Conservation (phyloP, 352 stramenopile genomes). For the Globisporangium canariense region DNA sequence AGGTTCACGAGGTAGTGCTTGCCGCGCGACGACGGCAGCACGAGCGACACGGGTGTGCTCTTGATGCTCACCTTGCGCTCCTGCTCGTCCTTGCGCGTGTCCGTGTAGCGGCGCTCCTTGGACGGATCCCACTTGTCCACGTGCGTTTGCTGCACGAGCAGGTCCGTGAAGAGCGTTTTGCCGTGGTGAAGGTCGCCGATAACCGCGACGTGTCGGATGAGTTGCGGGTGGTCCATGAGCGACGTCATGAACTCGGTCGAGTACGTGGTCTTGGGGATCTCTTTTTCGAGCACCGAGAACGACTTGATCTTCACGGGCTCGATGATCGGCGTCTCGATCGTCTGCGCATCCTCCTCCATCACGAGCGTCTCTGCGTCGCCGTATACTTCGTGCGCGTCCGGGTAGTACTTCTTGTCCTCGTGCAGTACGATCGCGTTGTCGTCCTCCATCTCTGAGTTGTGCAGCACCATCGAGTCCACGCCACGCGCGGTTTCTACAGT, state of each 20-base stretch:
- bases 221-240: slow-evolving; percentile 86
- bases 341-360: slow-evolving; percentile 98
- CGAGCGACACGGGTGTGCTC: slow-evolving; percentile 93
- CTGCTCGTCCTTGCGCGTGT: slow-evolving; percentile 97
- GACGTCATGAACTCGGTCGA: slow-evolving; percentile 86
- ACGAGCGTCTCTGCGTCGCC: slow-evolving; percentile 96
- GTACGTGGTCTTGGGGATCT: slow-evolving; percentile 83
- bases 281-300: slow-evolving; percentile 89
- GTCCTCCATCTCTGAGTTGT: slow-evolving; percentile 52
- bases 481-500: slow-evolving; percentile 21
- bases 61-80: slow-evolving; percentile 96
- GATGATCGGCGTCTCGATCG: slow-evolving; percentile 98
- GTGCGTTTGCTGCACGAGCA: slow-evolving; percentile 90
- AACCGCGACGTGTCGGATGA: slow-evolving; percentile 95
- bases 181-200: slow-evolving; percentile 97
- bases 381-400: slow-evolving; percentile 95
- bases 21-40: slow-evolving; percentile 90
- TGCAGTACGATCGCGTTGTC: slow-evolving; percentile 96
- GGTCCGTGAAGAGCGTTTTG: slow-evolving; percentile 92
- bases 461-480: slow-evolving; percentile 50
- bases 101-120: slow-evolving; percentile 90
- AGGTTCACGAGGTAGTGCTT: slow-evolving; percentile 97
- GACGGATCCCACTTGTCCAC: slow-evolving; percentile 75
- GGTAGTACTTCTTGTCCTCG: slow-evolving; percentile 99
- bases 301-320: slow-evolving; percentile 93